Evolutionary conservation across 176 grass and related monocot genomes (phyloP), one percentile per base, ranked within the genome.

Genomic region (Aechmea fasciata): DNA sequence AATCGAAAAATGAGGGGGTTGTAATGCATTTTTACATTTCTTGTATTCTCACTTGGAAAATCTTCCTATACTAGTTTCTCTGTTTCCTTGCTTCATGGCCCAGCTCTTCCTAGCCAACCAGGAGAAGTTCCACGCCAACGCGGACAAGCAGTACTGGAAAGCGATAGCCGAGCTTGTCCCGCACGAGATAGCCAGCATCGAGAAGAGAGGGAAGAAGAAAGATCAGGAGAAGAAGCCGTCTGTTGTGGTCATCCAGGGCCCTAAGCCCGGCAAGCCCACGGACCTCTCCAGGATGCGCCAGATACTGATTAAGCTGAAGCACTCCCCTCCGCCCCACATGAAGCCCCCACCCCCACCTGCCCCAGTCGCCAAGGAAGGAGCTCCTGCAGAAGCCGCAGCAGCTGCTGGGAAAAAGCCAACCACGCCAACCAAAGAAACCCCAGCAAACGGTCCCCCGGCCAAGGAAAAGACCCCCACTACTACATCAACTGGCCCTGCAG

Each of bases 121-220:
- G 51, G 86, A 94, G 24, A 94, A 94, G 74, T 94, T 94, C 68
- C 90, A 94, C 17, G 66, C 78, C 8, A 73, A 84, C 0, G 90
- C 90, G 0, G 85, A 84, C 69, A 86, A 94, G 65, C 90, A 94
- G 65, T 94, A 94, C 80, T 94, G 90, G 90, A 94, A 94, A 65
- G 90, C 86, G n/a, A 94, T 89, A 79, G 88, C 86, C 5, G 90
- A 94, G 65, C 80, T 94, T 14, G 86, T 94, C 74, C 90, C 90
- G 10, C 86, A 94, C 2, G 90, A 94, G 80, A 94, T 94, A 68
- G 86, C 83, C 19, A 86, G 84, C 78, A 94, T 94, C 18, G 90
- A 94, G 74, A 94, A 84, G 80, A 86, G 82, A n/a, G 79, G 86
- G 13, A 67, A 67, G 1, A 94, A 79, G 78, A 94, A 93, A 63